phyloP scores from a whole-genome alignment of 176 grass and related monocot species.

The Alloteropsis semialata region DNA sequence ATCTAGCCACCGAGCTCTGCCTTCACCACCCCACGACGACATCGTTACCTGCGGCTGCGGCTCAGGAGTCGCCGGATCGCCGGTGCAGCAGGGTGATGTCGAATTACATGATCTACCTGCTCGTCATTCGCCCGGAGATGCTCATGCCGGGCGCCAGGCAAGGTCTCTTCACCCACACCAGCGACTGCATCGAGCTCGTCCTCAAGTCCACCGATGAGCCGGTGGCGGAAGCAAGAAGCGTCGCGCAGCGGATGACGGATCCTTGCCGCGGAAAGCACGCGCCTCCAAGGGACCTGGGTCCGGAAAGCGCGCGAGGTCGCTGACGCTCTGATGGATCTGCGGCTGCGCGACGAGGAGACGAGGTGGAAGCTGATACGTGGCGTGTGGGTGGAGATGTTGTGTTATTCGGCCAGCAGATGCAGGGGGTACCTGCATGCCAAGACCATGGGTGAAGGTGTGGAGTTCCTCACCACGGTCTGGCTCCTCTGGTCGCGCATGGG shows the following conservation, averaged over 20 bases:
- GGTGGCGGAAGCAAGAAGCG: too few species aligned
- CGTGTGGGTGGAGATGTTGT: slow-evolving; percentile 9
- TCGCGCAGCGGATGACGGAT: not conserved
- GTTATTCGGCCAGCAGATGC: not conserved
- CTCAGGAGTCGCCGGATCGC: not conserved
- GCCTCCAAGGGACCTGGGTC: not conserved
- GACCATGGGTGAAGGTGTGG: not conserved
- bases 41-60: not conserved
- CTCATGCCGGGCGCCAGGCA: not conserved
- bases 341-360: not conserved
- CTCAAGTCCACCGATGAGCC: not conserved
- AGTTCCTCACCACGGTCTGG: not conserved
- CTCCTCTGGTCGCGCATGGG: not conserved
- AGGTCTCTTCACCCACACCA: not conserved
- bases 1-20: not conserved
- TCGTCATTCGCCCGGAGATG: not conserved
- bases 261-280: too few species aligned
- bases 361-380: not conserved
- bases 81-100: not conserved
- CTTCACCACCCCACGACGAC: not conserved
- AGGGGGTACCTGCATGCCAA: not conserved
- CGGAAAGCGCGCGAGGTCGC: not conserved
- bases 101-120: slow-evolving; percentile 6
- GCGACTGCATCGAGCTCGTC: not conserved
- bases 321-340: not conserved